phyloP scores from a whole-genome alignment of 371 early-diverging fungal species.

The Syncephalastrum sp. region DNA sequence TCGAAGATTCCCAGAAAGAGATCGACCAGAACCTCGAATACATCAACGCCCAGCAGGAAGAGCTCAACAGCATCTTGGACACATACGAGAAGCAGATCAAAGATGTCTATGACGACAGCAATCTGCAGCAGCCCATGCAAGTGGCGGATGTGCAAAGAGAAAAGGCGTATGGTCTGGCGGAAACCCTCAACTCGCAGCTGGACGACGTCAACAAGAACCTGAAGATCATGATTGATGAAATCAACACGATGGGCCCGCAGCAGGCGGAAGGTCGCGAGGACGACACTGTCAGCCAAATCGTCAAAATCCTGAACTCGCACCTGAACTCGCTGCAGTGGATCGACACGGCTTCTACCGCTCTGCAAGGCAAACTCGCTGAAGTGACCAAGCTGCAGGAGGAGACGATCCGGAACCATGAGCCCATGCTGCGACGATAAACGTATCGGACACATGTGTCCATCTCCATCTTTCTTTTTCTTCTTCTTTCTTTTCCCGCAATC shows the following conservation, averaged over 20 bases:
- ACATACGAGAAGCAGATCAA: slow-evolving; percentile 75
- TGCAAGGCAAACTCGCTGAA: slow-evolving; percentile 55
- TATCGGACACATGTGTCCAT: too few relatives aligned
- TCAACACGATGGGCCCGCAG: slow-evolving; percentile 67
- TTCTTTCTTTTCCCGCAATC: too few relatives aligned
- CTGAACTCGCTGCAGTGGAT: slow-evolving; percentile 91
- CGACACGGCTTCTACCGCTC: slow-evolving; percentile 52
- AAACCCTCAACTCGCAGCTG: slow-evolving; percentile 79
- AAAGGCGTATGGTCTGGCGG: slow-evolving; percentile 81
- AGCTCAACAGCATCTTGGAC: slow-evolving; percentile 75
- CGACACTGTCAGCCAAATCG: slow-evolving; percentile 63
- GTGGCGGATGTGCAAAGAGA: slow-evolving; percentile 87
- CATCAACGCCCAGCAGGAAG: slow-evolving; percentile 84
- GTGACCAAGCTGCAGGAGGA: slow-evolving; percentile 49
- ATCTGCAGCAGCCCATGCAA: slow-evolving; percentile 47
- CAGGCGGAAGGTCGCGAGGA: slow-evolving; percentile 32
- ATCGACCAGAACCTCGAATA: slow-evolving; percentile 84
- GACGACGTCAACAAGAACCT: slow-evolving; percentile 83
- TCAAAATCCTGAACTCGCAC: slow-evolving; percentile 86
- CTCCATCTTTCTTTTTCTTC: too few relatives aligned
- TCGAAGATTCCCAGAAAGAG: slow-evolving; percentile 74
- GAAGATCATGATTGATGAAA: slow-evolving; percentile 81
- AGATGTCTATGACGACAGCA: slow-evolving; percentile 50
- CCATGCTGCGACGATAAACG: slow-evolving; percentile 8
- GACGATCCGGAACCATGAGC: slow-evolving; percentile 40